Base-by-base conservation (phyloP, 2,329 filamentous ascomycete genomes). In the Colletotrichum australisinense region DNA sequence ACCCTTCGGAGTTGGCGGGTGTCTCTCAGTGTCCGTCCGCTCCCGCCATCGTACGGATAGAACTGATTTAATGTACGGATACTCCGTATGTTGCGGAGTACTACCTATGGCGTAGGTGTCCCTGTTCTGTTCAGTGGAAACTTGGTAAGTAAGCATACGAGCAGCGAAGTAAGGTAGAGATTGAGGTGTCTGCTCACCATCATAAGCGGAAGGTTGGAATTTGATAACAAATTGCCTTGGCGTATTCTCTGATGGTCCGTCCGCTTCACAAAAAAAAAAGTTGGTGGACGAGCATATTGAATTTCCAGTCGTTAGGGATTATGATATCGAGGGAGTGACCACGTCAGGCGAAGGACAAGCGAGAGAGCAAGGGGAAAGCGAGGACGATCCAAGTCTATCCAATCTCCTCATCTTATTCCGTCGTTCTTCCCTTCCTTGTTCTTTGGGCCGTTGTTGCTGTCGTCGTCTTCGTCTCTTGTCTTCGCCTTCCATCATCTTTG, bases 331-430 rank as follows among this genome's bases (percentile, higher is more conserved):
- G 42, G 42, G 42, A 49, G 42, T 49, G 32, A 42, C 63, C 52
- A 57, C 49, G 30, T 65, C 63, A 65, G 63, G 63, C 53, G 52
- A 65, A 11, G 28, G 24, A 32, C 14, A 65, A 65, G 63, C 63
- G 63, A 64, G 19, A 57, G 52, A 65, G 63, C 52, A 65, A 57
- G 63, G 52, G 49, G 30, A 56, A n/a, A 49, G 30, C 7, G 22
- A 55, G 63, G 63, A 46, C 52, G 63, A 65, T 65, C 63, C 16
- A 14, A 42, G 30, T 63, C n/a, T 52, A 53, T 64, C 42, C 62
- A 64, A 65, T 57, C 63, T 56, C 32, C 35, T 42, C 63, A 56
- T 56, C 32, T 65, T 46, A 22, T 28, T 42, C 52, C 11, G 32
- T 42, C 52, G 14, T 32, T 19, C n/a, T 42, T 11, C 4, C 16